These are phyloP conservation scores for Linum usitatissimum DNA, from an alignment of 345 rosid genomes.

Conservation along the genomic window DNA sequence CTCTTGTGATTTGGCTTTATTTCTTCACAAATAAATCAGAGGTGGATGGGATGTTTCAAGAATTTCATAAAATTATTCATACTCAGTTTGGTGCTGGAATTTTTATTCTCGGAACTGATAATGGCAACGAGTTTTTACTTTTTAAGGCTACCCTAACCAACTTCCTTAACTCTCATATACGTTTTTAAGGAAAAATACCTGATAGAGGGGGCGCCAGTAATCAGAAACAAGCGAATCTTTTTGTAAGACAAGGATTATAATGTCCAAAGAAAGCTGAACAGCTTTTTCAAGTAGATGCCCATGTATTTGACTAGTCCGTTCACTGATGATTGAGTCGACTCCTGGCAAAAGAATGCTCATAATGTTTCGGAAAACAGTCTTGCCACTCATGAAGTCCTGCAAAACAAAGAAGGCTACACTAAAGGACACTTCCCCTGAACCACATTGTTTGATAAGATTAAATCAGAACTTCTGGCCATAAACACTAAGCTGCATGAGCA, in stretches of 20 bases:
- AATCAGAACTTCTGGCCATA: background rate
- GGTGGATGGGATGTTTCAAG: too few species aligned
- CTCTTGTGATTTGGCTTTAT: too few species aligned
- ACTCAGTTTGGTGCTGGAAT: background rate
- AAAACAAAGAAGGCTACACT: background rate
- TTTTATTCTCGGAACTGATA: background rate
- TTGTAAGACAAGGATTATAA: conserved; percentile 64
- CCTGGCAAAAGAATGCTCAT: conserved; percentile 81
- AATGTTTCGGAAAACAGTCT: conserved; percentile 70
- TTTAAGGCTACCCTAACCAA: too few species aligned
- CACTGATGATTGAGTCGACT: conserved; percentile 61
- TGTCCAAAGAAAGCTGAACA: conserved; percentile 77
- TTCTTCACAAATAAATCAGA: too few species aligned
- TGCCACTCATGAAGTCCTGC: conserved; percentile 99
- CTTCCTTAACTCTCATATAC: background rate
- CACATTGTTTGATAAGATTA: background rate
- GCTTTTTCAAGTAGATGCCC: conserved; percentile 85
- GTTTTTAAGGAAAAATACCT: conserved; percentile 29
- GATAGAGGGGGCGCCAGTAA: conserved; percentile 90
- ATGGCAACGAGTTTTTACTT: too few species aligned
- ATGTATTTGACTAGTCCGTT: conserved; percentile 60
- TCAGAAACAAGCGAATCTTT: conserved; percentile 73
- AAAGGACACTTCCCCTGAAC: background rate
- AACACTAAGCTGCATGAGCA: background rate
- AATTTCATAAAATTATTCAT: too few species aligned